Evolutionary conservation across 176 grass and related monocot genomes (phyloP), one percentile per base, ranked within the genome.

Genomic region (Pharus latifolius): DNA sequence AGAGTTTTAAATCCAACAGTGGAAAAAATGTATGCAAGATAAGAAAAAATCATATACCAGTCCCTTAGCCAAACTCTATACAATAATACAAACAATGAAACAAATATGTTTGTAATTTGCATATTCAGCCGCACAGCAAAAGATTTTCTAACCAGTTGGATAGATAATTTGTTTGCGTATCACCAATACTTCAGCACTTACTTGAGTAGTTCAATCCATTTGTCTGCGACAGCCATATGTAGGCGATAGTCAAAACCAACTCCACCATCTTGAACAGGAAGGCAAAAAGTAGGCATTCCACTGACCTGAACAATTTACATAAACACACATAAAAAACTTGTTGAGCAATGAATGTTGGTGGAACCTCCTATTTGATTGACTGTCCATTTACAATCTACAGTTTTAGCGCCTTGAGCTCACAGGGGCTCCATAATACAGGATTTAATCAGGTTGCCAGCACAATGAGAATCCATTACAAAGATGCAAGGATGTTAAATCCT

Each of bases 191-290:
- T 12, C 11, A 74, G 23, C 40, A 77, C 87, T 88, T 85, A 96
- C 92, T 96, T 84, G 72, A 96, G 80, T 48, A 96, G 80, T 78
- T 96, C 92, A 60, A 96, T 96, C 92, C 92, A 96, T 80, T 96
- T 96, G 74, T 96, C 92, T 64, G 92, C 58, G 55, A 92, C 73
- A 64, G 92, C 92, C 92, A 96, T 96, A 53, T 89, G 85, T 67
- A 96, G 83, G 30, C 92, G 92, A 70, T 92, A 96, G 61, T 96
- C 77, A 86, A 96, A 96, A 63, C 92, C 92, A 62, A 96, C 69
- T 67, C 92, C 92, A 57, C 92, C 92, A 56, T 92, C 92, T 92
- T 76, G 68, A 63, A 96, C 76, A 72, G 92, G 92, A 72, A 96
- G 79, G 62, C 88, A 92, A 70, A 96, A 96, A 15, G 88, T 78